A percentile compares a stretch with the other conserved stretches of the same genome.
phyloP scores from a whole-genome alignment of 768 basidiomycete species.

The Pleurotus platypus region DNA sequence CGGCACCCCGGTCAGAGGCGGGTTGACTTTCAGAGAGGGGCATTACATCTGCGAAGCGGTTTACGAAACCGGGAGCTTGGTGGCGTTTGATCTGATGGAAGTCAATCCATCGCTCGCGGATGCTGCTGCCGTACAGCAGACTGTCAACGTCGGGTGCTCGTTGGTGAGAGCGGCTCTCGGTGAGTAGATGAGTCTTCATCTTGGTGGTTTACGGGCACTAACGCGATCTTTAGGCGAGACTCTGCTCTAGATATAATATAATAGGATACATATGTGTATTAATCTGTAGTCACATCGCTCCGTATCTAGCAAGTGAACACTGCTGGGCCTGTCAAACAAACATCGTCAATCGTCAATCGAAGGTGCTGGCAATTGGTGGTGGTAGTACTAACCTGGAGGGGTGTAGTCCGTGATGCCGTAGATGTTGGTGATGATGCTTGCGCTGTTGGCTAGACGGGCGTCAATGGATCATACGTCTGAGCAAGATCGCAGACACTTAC shows the following conservation, averaged over 20 bases:
- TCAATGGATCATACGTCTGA: not conserved
- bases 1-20: constrained; percentile 91
- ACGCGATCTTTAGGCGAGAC: constrained; percentile 9
- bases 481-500: constrained; percentile 10
- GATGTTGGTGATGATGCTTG: constrained; percentile 29
- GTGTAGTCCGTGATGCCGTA: constrained; percentile 20
- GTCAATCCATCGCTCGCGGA: constrained; percentile 94
- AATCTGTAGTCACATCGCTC: not conserved
- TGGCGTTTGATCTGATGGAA: constrained; percentile 95
- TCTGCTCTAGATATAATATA: constrained; percentile 3
- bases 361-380: too few species aligned
- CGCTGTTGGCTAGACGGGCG: constrained; percentile 19
- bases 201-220: not conserved
- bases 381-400: constrained; percentile 4
- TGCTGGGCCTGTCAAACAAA: constrained; percentile 20
- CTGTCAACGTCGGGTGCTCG: constrained; percentile 87
- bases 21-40: constrained; percentile 95
- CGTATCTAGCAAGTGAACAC: constrained; percentile 25
- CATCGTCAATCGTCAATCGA: too few species aligned
- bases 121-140: constrained; percentile 71
- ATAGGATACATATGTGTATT: not conserved
- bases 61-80: constrained; percentile 88
- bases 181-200: constrained; percentile 28
- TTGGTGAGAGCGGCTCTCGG: constrained; percentile 81
- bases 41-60: constrained; percentile 96